Evolutionary conservation across 2,329 filamentous ascomycete genomes (phyloP).

Genomic region (Mariannaea elegans): DNA sequence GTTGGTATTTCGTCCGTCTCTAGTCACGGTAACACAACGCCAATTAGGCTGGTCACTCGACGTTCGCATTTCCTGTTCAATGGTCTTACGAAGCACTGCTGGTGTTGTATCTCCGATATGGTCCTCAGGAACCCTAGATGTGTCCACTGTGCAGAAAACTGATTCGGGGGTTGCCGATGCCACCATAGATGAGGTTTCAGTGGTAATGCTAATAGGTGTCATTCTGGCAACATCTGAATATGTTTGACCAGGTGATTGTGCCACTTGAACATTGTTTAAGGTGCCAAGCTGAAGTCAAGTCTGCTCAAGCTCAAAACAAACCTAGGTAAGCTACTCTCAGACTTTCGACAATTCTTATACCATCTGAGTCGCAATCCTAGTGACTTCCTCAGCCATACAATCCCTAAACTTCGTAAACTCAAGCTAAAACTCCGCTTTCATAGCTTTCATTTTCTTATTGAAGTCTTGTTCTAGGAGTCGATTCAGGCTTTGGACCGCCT

Average conservation of each 20-base stretch:
- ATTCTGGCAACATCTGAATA: constrained; percentile 11
- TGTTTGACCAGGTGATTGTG: not conserved
- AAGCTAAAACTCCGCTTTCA: constrained; percentile 10
- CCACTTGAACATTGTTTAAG: not conserved
- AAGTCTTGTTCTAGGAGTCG: constrained; percentile 10
- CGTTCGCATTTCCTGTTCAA: constrained; percentile 3
- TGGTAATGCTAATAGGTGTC: not conserved
- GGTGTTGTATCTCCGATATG: constrained; percentile 1
- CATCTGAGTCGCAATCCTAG: not conserved
- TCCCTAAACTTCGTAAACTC: constrained; percentile 15
- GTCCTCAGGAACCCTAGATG: constrained; percentile 11
- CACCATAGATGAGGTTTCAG: not conserved
- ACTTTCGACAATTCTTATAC: constrained; percentile 16
- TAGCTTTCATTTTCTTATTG: constrained; percentile 13
- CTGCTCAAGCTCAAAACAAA: constrained; percentile 13
- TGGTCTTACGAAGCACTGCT: not conserved
- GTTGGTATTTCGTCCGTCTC: constrained; percentile 10
- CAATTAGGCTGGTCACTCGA: constrained; percentile 8
- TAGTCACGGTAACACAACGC: constrained; percentile 5
- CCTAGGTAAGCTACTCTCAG: constrained; percentile 12
- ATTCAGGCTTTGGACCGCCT: not conserved
- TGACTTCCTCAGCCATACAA: not conserved
- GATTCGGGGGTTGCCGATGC: constrained; percentile 8
- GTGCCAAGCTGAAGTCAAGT: constrained; percentile 6
- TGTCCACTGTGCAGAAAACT: constrained; percentile 13